phyloP scores from a whole-genome alignment of 345 rosid species.

The Durio zibethinus region DNA sequence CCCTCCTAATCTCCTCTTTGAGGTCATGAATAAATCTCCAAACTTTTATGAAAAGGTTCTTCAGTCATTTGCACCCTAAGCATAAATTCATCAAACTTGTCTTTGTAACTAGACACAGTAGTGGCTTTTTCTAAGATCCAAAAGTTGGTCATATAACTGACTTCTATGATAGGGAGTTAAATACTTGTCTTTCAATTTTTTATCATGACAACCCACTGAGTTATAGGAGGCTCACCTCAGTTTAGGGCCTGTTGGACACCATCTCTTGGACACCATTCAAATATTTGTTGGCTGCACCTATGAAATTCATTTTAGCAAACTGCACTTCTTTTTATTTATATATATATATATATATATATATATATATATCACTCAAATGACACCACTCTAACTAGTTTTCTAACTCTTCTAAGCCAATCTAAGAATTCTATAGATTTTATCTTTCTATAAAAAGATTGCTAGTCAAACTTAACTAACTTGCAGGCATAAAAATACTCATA shows the following conservation, averaged over 20 bases:
- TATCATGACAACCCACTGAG: too few relatives aligned
- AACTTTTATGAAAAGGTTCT: too few relatives aligned
- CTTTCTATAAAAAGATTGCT: neutral
- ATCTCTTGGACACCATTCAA: neutral
- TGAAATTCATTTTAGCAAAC: neutral
- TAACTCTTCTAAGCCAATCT: neutral
- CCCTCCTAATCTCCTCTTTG: neutral
- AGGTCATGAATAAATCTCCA: too few relatives aligned
- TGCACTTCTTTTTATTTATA: neutral
- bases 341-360: too few relatives aligned
- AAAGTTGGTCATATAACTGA: too few relatives aligned
- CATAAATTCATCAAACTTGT: too few relatives aligned
- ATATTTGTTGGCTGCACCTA: neutral
- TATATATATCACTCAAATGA: neutral
- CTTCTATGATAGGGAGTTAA: too few relatives aligned
- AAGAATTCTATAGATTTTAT: neutral
- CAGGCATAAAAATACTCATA: neutral
- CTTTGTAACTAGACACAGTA: too few relatives aligned
- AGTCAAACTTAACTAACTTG: neutral
- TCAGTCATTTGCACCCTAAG: too few relatives aligned
- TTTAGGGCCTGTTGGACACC: neutral
- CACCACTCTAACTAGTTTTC: neutral
- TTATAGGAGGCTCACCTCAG: neutral
- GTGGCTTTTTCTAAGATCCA: too few relatives aligned
- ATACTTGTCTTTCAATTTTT: too few relatives aligned